Percentiles rank a stretch among this genome's conserved stretches.
phyloP scores from a whole-genome alignment of 805 yeast species.

The Ogataea paraovalis region DNA sequence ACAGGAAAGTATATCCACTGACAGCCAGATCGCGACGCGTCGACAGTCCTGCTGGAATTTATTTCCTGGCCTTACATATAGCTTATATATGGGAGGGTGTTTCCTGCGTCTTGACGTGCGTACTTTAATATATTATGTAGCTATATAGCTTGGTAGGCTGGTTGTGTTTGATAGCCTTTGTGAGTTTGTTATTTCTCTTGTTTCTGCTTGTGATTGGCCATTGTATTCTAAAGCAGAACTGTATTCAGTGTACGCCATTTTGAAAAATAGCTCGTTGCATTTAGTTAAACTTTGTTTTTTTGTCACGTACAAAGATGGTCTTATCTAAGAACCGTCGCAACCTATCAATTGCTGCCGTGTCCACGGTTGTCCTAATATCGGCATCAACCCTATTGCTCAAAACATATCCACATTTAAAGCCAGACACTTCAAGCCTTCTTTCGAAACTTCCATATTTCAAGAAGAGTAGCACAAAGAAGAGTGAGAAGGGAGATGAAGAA shows the following conservation, averaged over 20 bases:
- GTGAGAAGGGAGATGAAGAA: constrained; percentile 4
- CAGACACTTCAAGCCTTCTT: constrained; percentile 8
- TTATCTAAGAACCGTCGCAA: constrained; percentile 21
- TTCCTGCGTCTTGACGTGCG: neutral
- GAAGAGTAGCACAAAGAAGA: constrained; percentile 1
- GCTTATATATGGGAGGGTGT: neutral
- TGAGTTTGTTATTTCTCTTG: neutral
- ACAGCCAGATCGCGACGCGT: neutral
- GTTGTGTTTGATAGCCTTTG: no score
- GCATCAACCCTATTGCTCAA: constrained; percentile 39
- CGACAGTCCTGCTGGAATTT: neutral
- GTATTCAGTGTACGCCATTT: neutral
- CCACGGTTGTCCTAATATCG: constrained; percentile 41
- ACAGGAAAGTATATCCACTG: neutral
- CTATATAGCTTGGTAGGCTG: no score
- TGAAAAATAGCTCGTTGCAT: no score
- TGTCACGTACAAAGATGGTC: neutral
- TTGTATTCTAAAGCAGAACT: neutral
- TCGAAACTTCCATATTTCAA: constrained; percentile 5
- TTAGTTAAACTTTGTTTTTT: no score
- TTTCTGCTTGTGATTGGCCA: neutral
- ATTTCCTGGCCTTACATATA: no score
- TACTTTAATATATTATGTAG: no score
- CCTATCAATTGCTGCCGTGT: constrained; percentile 36
- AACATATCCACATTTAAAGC: constrained; percentile 47